Percentiles rank a stretch among this genome's conserved stretches.
phyloP scores from a whole-genome alignment of 176 grass and related monocot species.

The Oryza rufipogon region DNA sequence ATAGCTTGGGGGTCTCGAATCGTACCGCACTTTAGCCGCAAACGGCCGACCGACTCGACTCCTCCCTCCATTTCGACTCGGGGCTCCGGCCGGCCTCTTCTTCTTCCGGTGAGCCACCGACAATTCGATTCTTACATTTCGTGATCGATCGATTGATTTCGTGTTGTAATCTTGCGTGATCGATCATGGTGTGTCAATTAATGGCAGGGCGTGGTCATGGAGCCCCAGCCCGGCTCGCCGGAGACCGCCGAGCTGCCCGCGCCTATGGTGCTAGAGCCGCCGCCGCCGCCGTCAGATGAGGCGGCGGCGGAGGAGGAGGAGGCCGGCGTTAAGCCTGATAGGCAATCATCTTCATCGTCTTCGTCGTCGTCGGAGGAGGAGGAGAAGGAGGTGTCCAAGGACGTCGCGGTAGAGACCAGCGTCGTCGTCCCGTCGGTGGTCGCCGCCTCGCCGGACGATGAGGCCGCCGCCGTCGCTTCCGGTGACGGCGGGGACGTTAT shows the following conservation, averaged over 20 bases:
- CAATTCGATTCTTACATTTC: neutral
- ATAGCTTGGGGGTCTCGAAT: conserved; percentile 19
- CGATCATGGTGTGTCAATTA: neutral
- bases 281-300: neutral
- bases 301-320: conserved; percentile 24
- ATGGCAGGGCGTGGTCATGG: conserved; percentile 46
- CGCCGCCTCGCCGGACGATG: neutral
- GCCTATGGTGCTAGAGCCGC: neutral
- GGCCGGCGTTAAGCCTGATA: neutral
- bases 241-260: neutral
- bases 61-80: conserved; percentile 20
- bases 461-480: neutral
- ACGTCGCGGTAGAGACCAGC: conserved; percentile 13
- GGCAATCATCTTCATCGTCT: conserved; percentile 34
- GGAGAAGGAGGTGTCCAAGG: neutral
- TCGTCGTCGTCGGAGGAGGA: conserved; percentile 27
- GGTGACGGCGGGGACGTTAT: neutral
- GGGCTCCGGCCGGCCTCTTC: conserved; percentile 34
- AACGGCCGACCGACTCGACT: neutral
- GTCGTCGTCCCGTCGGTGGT: neutral
- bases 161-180: neutral
- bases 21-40: conserved; percentile 25
- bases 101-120: conserved; percentile 35
- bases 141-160: neutral
- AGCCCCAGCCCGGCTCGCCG: conserved; percentile 44